Percentiles rank a stretch among this genome's conserved stretches.
These are phyloP conservation scores for Striga asiatica DNA, from an alignment of 257 asterid genomes.

Conservation along the genomic window DNA sequence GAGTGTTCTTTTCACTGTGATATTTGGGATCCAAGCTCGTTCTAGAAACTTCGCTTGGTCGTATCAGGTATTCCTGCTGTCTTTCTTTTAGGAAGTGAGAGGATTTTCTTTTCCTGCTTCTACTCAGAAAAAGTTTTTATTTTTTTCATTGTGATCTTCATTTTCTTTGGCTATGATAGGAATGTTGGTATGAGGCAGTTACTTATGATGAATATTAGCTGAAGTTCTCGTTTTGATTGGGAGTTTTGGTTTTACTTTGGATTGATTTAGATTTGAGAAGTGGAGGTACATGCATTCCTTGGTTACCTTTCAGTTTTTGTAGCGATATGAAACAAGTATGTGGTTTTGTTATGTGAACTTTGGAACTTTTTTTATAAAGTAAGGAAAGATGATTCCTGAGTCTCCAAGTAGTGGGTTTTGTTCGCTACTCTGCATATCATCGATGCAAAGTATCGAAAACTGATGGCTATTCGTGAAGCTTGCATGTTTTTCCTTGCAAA, in stretches of 20 bases:
- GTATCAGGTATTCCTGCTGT: constrained; percentile 44
- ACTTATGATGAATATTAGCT: background rate
- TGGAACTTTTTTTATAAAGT: no score
- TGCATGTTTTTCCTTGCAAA: no score
- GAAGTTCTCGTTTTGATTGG: background rate
- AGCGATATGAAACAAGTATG: background rate
- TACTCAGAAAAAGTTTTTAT: no score
- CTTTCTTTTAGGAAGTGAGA: background rate
- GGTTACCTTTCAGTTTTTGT: background rate
- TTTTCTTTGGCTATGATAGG: background rate
- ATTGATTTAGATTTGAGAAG: background rate
- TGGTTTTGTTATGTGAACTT: background rate
- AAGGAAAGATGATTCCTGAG: no score
- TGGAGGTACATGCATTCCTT: background rate
- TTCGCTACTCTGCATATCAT: no score
- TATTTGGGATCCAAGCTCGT: constrained; percentile 86
- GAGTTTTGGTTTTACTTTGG: background rate
- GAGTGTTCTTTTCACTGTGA: constrained; percentile 67
- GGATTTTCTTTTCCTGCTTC: background rate
- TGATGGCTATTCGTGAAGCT: no score
- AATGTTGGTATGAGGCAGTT: no score
- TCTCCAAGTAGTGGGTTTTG: no score
- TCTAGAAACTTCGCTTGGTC: constrained; percentile 64
- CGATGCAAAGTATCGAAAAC: no score
- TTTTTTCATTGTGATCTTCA: background rate